Conservation (phyloP, 1,284 basidiomycete species). For the Pseudozyma tsukubaensis region DNA sequence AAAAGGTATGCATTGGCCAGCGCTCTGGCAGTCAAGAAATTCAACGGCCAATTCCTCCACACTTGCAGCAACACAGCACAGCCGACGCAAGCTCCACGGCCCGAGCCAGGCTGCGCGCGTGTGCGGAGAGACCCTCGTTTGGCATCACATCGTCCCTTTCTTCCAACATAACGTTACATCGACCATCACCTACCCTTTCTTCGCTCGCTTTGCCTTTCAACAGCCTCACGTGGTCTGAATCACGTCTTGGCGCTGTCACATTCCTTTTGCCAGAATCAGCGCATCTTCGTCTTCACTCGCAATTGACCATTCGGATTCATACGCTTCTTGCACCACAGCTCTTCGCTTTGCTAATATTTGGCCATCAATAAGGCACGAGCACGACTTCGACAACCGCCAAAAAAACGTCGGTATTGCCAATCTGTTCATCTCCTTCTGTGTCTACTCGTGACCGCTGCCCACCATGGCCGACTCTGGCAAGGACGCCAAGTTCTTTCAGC, state of each 20-base stretch:
- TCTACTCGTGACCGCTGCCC: neutral
- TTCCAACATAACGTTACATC: neutral
- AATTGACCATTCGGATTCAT: neutral
- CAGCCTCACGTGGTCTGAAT: neutral
- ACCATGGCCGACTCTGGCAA: slow-evolving; percentile 59
- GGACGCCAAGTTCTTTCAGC: slow-evolving; percentile 68
- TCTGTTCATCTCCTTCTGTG: neutral
- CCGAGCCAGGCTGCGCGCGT: neutral
- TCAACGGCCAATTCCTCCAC: slow-evolving; percentile 1
- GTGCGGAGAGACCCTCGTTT: neutral
- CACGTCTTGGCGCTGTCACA: neutral
- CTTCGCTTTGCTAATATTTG: too few relatives aligned
- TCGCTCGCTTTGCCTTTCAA: neutral
- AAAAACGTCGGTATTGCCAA: neutral
- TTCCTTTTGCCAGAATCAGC: neutral
- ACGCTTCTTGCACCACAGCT: too few relatives aligned
- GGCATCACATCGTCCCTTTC: neutral
- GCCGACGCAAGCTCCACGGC: neutral
- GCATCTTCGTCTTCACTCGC: neutral
- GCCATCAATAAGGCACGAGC: neutral
- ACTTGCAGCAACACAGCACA: neutral
- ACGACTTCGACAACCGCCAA: too few relatives aligned
- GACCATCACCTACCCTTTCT: neutral
- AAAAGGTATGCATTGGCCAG: too few relatives aligned
- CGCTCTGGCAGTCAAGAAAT: too few relatives aligned